These are phyloP conservation scores for Fomitiporia mediterranea DNA, from an alignment of 1,284 basidiomycete species.

Conservation along the genomic window DNA sequence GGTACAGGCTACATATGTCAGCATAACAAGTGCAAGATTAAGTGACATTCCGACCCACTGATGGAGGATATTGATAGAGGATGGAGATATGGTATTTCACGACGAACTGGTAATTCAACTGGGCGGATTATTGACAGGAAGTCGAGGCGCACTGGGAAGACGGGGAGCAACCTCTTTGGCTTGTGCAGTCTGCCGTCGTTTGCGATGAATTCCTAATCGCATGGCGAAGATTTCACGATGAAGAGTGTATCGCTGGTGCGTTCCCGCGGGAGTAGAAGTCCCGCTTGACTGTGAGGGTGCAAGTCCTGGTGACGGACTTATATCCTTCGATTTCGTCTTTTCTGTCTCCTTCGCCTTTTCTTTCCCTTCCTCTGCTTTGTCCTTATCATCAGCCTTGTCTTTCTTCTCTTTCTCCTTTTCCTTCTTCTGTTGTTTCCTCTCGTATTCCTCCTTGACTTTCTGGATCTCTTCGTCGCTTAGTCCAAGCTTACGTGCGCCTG, in stretches of 20 bases:
- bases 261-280: constrained; percentile 23
- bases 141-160: constrained; percentile 44
- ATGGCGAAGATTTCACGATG: constrained; percentile 62
- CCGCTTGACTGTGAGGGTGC: constrained; percentile 9
- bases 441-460: constrained; percentile 73
- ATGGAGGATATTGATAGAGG: too few relatives aligned
- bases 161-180: constrained; percentile 53
- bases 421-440: constrained; percentile 56
- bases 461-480: constrained; percentile 65
- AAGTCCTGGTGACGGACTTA: constrained; percentile 24
- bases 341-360: constrained; percentile 34
- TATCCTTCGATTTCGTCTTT: constrained; percentile 28
- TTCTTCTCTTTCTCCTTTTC: constrained; percentile 52
- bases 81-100: too few relatives aligned
- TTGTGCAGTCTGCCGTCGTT: constrained; percentile 49
- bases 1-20: neutral
- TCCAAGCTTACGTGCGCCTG: constrained; percentile 37
- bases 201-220: constrained; percentile 53
- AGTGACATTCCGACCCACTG: too few relatives aligned
- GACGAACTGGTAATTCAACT: too few relatives aligned
- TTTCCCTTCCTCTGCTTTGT: constrained; percentile 31
- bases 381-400: constrained; percentile 37
- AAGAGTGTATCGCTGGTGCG: constrained; percentile 51
- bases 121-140: neutral
- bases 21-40: too few relatives aligned